A percentile compares a stretch with the other conserved stretches of the same genome.
Evolutionary conservation across 805 yeast genomes (phyloP).

Genomic region (Saccharomycopsis oosterbeekiorum): DNA sequence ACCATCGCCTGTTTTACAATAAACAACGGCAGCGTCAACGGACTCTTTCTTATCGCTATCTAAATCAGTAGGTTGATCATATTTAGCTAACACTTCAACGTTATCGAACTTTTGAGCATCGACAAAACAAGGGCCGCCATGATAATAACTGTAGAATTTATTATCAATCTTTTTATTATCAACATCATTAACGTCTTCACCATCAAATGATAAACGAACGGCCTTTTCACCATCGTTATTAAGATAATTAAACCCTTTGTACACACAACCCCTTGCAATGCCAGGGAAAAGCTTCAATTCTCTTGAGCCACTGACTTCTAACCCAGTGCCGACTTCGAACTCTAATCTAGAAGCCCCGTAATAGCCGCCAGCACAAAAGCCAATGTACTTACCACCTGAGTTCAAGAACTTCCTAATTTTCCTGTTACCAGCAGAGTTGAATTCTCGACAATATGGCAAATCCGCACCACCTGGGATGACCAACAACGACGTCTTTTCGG

Average conservation of each 20-base stretch:
- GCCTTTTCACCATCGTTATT: slow-evolving; percentile 70
- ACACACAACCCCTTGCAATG: slow-evolving; percentile 70
- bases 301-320: slow-evolving; percentile 82
- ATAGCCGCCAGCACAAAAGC: slow-evolving; percentile 95
- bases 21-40: slow-evolving; percentile 59
- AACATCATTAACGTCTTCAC: slow-evolving; percentile 22
- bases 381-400: slow-evolving; percentile 74
- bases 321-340: slow-evolving; percentile 62
- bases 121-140: slow-evolving; percentile 86
- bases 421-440: slow-evolving; percentile 61
- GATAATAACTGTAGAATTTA: slow-evolving; percentile 41
- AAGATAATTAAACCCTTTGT: slow-evolving; percentile 68
- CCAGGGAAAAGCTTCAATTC: slow-evolving; percentile 83
- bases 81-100: slow-evolving; percentile 68
- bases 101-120: slow-evolving; percentile 53
- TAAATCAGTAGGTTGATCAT: slow-evolving; percentile 47
- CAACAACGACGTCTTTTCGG: slow-evolving; percentile 59
- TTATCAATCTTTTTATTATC: not conserved
- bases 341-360: slow-evolving; percentile 68
- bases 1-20: slow-evolving; percentile 64
- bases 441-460: slow-evolving; percentile 63
- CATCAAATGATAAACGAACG: slow-evolving; percentile 34
- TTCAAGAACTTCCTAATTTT: slow-evolving; percentile 54
- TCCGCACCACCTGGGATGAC: slow-evolving; percentile 98
- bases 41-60: slow-evolving; percentile 25